A percentile compares a stretch with the other conserved stretches of the same genome.
phyloP scores from a whole-genome alignment of 768 basidiomycete species.

The Kwoniella dejecticola region DNA sequence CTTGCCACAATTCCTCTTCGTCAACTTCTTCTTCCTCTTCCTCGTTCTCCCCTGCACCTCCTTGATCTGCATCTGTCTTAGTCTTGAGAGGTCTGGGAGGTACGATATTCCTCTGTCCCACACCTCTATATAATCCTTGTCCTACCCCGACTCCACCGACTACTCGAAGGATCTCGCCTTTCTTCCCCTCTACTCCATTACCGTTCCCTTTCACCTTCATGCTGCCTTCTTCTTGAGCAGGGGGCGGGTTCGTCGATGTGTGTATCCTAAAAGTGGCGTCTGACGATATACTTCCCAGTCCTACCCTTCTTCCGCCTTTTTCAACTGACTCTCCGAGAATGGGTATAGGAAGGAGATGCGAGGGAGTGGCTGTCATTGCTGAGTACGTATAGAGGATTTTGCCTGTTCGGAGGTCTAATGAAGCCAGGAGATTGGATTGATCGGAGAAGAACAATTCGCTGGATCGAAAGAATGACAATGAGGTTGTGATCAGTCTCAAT shows the following conservation, averaged over 20 bases:
- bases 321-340: background rate
- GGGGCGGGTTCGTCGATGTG: slow-evolving; percentile 27
- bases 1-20: slow-evolving; percentile 35
- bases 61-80: slow-evolving; percentile 14
- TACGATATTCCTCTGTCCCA: slow-evolving; percentile 14
- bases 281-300: slow-evolving; percentile 23
- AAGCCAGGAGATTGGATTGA: slow-evolving; percentile 41
- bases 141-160: slow-evolving; percentile 42
- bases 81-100: slow-evolving; percentile 4
- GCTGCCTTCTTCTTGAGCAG: background rate
- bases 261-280: slow-evolving; percentile 35
- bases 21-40: slow-evolving; percentile 30
- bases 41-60: slow-evolving; percentile 22
- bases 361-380: slow-evolving; percentile 38
- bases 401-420: slow-evolving; percentile 50
- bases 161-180: slow-evolving; percentile 31
- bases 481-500: too few species aligned
- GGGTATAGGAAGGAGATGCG: slow-evolving; percentile 44
- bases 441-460: slow-evolving; percentile 55
- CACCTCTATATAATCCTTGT: slow-evolving; percentile 34
- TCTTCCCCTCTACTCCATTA: slow-evolving; percentile 29
- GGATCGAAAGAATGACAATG: background rate
- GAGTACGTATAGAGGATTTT: slow-evolving; percentile 48
- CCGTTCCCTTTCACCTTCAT: slow-evolving; percentile 1
- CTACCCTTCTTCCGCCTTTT: background rate